Base-by-base conservation (phyloP, 2,329 filamentous ascomycete genomes). In the Penicillium capsulatum region DNA sequence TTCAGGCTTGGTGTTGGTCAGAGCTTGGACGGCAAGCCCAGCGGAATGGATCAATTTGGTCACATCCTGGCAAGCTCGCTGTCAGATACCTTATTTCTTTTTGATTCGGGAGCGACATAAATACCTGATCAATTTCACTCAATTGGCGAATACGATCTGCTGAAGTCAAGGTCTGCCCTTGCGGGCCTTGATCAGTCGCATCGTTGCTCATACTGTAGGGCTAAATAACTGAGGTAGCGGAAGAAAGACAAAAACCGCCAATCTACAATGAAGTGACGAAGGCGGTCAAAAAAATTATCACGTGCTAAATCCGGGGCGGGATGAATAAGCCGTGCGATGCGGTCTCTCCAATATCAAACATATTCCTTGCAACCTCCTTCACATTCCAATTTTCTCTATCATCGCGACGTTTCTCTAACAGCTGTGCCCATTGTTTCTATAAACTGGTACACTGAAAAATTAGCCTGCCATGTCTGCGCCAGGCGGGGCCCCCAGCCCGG, bases 81-180 rank as follows among this genome's bases (percentile, higher is more conserved):
- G 22, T 29, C 7, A 3, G 8, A 37, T 26, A 34, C 4, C 8
- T 7, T 30, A 7, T 15, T 26, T 34, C 13, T 30, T 35, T 10
- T 2, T 30, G 28, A 13, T 20, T 19, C 36, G 1, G 26, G 4
- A 28, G 11, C 5, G 5, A 11, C 26, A 6, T 1, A 16, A 42
- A 27, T 59, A 82, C 80, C 57, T 78, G 77, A 67, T 94, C 88
- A 53, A 94, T 85, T 29, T 83, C 79, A 52, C 82, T 84, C 40
- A 94, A 77, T 57, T 94, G 86, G 41, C 82, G 74, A 49, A 94
- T 88, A 49, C 85, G 86, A 61, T 94, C 84, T 28, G 83, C 77
- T 22, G 84, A 76, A 7, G 80, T 84, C 51, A 90, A 84, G n/a
- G 53, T 57, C 29, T 60, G 49, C 36, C 61, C 51, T 6, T 57